Evolutionary conservation across 495 filamentous ascomycete species (phyloP), one percentile per base, ranked within the genome.

Genomic region (Niebla homalea): DNA sequence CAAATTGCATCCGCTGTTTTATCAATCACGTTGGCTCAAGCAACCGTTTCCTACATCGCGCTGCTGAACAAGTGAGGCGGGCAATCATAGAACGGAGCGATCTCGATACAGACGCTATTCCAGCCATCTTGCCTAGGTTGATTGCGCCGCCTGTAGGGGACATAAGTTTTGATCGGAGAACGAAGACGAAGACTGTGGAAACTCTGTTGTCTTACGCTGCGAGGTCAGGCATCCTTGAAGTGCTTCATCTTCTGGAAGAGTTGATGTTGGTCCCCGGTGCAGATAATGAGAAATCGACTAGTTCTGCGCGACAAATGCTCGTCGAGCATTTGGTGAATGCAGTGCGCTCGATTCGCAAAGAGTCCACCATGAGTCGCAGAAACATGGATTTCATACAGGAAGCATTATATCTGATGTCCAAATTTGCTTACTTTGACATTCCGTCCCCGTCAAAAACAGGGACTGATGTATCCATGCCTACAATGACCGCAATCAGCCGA

Each of bases 141-240:
- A 73, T 90, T 44, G 73, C 76, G 38, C 16, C 37, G 23, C 77
- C 80, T 38, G 63, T 79, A 36, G 88, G 86, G 2, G 70, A 74
- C 0, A 74, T 87, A 45, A 85, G 82, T 62, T 93, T 97, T 60
- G 93, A 97, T 62, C 78, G 84, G 26, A 67, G 81, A 18, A 94
- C 89, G 6, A 94, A 85, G 62, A 87, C 84, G 1, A 95, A 94
- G 68, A 94, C 86, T 0, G 66, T 95, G 0, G 85, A 89, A 54
- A 81, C 76, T 54, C 70, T 95, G 3, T 64, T 95, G 3, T 68
- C 76, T 38, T 67, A 74, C 44, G 78, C 81, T 2, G 77, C 81
- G 53, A 63, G 71, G 19, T 20, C 43, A 36, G 38, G 43, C 5
- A 46, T 74, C 49, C 53, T 62, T 25, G 57, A 70, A 45, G 66